Evolutionary conservation across 2,329 filamentous ascomycete species (phyloP), one percentile per base, ranked within the genome.

Genomic region (Corniculantispora saksenae): DNA sequence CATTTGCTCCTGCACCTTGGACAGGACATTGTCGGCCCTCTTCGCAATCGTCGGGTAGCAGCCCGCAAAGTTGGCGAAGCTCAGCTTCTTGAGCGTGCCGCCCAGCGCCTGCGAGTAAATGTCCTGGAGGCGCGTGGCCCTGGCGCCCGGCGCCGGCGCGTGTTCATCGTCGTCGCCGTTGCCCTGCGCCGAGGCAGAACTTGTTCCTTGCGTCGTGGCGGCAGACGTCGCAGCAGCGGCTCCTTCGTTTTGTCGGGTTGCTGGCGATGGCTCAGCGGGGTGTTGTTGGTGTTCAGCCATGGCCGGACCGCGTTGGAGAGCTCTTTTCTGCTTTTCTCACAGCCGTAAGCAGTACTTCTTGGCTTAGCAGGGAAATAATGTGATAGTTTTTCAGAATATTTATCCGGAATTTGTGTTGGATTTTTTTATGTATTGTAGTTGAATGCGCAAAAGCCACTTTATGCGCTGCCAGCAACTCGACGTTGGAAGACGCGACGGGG

Each of bases 41-140:
- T 75, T 72, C 21, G 84, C 82, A n/a, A 89, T 79, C 23, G 83
- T 86, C 51, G 87, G 87, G 73, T 87, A 90, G 76, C 87, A 90
- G 2, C 82, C 79, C 2, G 83, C 82, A 69, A 89, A 84, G 73
- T 86, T 86, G 57, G 83, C 80, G 77, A 82, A 86, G 68, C 77
- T 81, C 63, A 89, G 79, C 71, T 84, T 83, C 69, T 74, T 78
- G 38, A 89, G 80, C 2, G 87, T 88, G 69, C 82, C 82, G 54
- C 75, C 69, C 27, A 89, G 81, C 32, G 82, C 82, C 65, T 79
- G 76, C 62, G 79, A 78, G 72, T 87, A 88, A 40, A 88, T 78
- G 62, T 82, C 77, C 61, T 83, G 81, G 65, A 89, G 81, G 53
- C 83, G 81, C 32, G 77, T 70, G 2, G 87, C 87, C 69, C 87